Evolutionary conservation across 2,329 filamentous ascomycete genomes (phyloP).

Genomic region (Monosporascus cannonballus): DNA sequence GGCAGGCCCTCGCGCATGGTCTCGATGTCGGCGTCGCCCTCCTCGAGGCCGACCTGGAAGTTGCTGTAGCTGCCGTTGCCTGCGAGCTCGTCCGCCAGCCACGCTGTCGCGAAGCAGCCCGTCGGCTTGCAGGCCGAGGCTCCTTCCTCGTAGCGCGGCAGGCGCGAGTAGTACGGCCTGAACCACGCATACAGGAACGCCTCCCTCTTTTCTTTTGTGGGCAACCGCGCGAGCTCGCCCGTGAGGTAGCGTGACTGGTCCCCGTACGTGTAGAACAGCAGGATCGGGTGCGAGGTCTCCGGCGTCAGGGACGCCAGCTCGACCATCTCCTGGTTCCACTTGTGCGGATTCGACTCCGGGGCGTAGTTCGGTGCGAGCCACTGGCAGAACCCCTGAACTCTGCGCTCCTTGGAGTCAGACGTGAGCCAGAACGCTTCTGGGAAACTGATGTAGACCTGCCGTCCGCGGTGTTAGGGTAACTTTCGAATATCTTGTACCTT

Average conservation of each 20-base stretch:
- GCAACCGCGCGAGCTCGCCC: conserved; percentile 33
- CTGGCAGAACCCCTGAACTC: conserved; percentile 63
- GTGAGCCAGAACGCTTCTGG: conserved; percentile 66
- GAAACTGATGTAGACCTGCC: conserved; percentile 59
- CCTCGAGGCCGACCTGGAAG: conserved; percentile 69
- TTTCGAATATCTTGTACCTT: no score
- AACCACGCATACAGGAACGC: conserved; percentile 61
- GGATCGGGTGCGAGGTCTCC: conserved; percentile 63
- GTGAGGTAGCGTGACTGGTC: conserved; percentile 53
- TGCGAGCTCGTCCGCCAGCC: conserved; percentile 72
- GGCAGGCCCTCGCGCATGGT: conserved; percentile 56
- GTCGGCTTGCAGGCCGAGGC: conserved; percentile 55
- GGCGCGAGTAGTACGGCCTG: conserved; percentile 67
- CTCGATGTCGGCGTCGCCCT: conserved; percentile 67
- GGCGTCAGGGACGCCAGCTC: conserved; percentile 64
- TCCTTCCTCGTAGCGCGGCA: conserved; percentile 58
- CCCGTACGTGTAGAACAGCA: conserved; percentile 78
- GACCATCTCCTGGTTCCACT: conserved; percentile 71
- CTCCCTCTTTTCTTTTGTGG: conserved; percentile 41
- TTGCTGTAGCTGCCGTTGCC: conserved; percentile 81
- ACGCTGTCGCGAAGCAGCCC: conserved; percentile 64
- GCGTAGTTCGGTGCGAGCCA: conserved; percentile 70
- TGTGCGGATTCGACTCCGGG: conserved; percentile 48
- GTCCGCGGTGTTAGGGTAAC: no score
- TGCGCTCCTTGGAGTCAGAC: conserved; percentile 31